Evolutionary conservation across 2,329 filamentous ascomycete species (phyloP), one percentile per base, ranked within the genome.

Genomic region (Exophiala calicioides): DNA sequence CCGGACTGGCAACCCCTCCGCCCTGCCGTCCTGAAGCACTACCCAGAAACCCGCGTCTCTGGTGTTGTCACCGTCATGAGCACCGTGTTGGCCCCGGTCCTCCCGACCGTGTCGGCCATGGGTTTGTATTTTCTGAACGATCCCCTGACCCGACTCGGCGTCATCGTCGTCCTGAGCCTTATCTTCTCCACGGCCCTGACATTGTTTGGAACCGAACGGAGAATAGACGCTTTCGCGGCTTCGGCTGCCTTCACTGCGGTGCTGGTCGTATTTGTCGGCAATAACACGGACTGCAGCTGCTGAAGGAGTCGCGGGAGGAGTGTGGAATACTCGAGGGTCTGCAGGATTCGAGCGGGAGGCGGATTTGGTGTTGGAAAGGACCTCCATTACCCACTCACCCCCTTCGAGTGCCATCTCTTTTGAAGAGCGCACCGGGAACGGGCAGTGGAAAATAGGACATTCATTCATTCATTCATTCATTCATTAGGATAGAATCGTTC

Each of bases 141-240:
- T 6, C 56, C 53, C 13, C 47, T 38, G 3, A 23, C 53, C 3
- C 47, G 62, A n/a, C 53, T 65, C 2, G 58, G 46, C 5, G 36
- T 62, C 2, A 50, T 58, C 6, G 53, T 60, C 9, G 35, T 51
- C 1, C 62, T 64, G 35, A 60, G 58, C 2, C 52, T 51, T 0
- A 15, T 60, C 3, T 66, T 66, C 41, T 49, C 59, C 8, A 23
- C 58, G 9, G 44, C 47, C 1, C 41, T 65, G 24, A 47, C 54
- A 3, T 21, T 59, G 24, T 50, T 60, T 24, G 65, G 62, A 2
- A 55, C 51, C 8, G 59, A 59, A 1, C 58, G 45, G 23, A 60
- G 49, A 32, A 50, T 59, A 6, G 62, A 65, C 24, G 50, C 64
- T 2, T 65, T 65, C 51, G 56, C 56, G 7, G 63, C 60, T 3